Base-by-base conservation (phyloP, 1,284 basidiomycete species). In the Xerocomus amazonicus region DNA sequence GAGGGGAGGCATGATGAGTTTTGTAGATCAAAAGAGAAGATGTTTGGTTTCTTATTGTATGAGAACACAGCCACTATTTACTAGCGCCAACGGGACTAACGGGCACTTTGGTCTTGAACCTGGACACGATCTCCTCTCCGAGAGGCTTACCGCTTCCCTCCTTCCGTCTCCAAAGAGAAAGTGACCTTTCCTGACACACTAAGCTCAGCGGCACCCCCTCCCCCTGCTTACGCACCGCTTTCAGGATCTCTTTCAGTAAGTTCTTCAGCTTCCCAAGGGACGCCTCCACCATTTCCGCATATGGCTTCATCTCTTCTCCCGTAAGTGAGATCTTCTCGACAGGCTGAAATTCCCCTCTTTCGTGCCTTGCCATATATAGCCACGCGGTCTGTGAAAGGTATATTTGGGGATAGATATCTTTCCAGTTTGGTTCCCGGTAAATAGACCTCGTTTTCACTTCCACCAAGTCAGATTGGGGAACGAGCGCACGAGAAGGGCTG, bases 391-490 rank as follows among this genome's bases (percentile, higher is more conserved):
- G 72, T 6, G 73, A 71, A 16, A 77, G 56, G 50, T 62, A 73
- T 19, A 75, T 43, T 53, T 76, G 73, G 1, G 71, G 65, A 56
- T 72, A 74, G 5, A 62, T 55, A 3, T 72, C 65, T n/a, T 38
- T 54, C 75, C 75, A 75, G 34, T 72, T 61, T 13, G 62, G 52
- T 9, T 62, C 54, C 9, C 57, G 54, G 28, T 46, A 37, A 2
- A 27, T 36, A 1, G 70, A 62, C 31, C 72, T 63, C 27, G 75
- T 75, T 37, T 68, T 67, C 43, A 77, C 53, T 45, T 77, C 75
- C 45, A 76, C 56, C 45, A 76, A 41, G 32, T 64, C 47, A 2
- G 62, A 57, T 36, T 76, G 74, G 2, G 72, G 63, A 9, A 71
- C 62, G 6, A 65, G 39, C 3, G 54, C 6, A 17, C 50, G 54